phyloP scores from a whole-genome alignment of 371 early-diverging fungal species.

The Haplosporangium sp. region DNA sequence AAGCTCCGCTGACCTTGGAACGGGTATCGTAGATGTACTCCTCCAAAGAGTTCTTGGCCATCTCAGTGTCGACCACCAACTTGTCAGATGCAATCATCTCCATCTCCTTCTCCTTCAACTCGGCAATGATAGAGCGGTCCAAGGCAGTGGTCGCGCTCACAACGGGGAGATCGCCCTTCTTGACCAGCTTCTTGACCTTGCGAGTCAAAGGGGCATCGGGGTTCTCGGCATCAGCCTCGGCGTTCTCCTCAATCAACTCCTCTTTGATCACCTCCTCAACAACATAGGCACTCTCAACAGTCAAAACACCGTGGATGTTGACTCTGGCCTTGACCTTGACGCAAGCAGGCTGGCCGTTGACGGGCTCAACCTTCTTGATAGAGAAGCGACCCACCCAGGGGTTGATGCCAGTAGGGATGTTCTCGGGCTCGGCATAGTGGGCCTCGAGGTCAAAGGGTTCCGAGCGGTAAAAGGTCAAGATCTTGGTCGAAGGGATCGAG shows the following conservation, averaged over 20 bases:
- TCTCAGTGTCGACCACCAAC: constrained; percentile 93
- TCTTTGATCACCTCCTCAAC: constrained; percentile 89
- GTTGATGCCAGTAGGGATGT: constrained; percentile 42
- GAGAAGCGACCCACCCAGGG: constrained; percentile 53
- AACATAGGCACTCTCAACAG: constrained; percentile 87
- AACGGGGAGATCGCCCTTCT: constrained; percentile 88
- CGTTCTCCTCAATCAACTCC: constrained; percentile 70
- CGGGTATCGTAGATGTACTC: constrained; percentile 98
- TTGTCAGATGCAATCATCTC: constrained; percentile 89
- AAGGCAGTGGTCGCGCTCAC: constrained; percentile 70
- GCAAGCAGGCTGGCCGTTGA: constrained; percentile 71
- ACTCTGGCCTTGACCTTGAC: constrained; percentile 94
- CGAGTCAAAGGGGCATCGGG: constrained; percentile 62
- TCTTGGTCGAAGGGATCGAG: constrained; percentile 64
- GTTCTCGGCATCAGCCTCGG: constrained; percentile 60
- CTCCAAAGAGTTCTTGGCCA: constrained; percentile 94
- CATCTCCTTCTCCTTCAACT: constrained; percentile 82
- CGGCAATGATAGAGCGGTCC: constrained; percentile 64
- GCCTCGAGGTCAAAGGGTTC: constrained; percentile 88
- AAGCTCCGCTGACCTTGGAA: constrained; percentile 83
- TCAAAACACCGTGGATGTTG: constrained; percentile 86
- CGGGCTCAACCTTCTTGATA: constrained; percentile 66
- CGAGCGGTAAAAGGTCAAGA: constrained; percentile 67
- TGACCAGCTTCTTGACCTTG: constrained; percentile 89
- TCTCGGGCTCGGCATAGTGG: constrained; percentile 64